Evolutionary conservation across 2,329 filamentous ascomycete species (phyloP), one percentile per base, ranked within the genome.

Genomic region (Tolypocladium tundrense): DNA sequence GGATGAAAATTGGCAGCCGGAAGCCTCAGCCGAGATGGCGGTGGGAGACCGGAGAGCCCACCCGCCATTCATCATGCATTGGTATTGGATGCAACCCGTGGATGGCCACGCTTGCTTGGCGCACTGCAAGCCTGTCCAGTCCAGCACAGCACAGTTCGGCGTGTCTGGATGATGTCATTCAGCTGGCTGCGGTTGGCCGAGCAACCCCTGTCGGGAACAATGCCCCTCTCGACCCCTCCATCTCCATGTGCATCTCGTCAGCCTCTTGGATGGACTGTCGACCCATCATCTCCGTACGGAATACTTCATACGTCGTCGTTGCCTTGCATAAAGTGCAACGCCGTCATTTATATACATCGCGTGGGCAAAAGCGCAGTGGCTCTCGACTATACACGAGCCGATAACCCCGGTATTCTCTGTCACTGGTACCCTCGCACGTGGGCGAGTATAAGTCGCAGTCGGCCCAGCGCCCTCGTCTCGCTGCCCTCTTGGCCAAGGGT

Each of bases 361-460:
- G 24, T 16, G 10, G 3, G 27, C 27, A 33, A 33, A 16, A 35
- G 2, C 7, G 16, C 14, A 41, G 39, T 41, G 39, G 39, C 45
- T 33, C 27, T 50, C 43, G 8, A 7, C 16, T 60, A 2, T 27
- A n/a, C 2, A 27, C 14, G 27, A n/a, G 31, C 10, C 16, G 31
- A 21, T 31, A 35, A 10, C 7, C 10, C 33, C 2, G 27, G 27
- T 45, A 24, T 27, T 27, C 42, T 27, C 7, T 31, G 14, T 50
- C 14, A 50, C 31, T 35, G 6, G 42, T 63, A 60, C 11, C 72
- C 71, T 50, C 72, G 67, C 11, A 76, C 61, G 58, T 76, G 73
- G 33, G 69, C 67, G 39, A 76, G 61, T 43, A 76, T 68, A 55
- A 73, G 72, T 56, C 69, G 66, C 27, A 76, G 63, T 21, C 73